A percentile compares a stretch with the other conserved stretches of the same genome.
Evolutionary conservation across 2,329 filamentous ascomycete genomes (phyloP).

Genomic region (Epichloe elymi): DNA sequence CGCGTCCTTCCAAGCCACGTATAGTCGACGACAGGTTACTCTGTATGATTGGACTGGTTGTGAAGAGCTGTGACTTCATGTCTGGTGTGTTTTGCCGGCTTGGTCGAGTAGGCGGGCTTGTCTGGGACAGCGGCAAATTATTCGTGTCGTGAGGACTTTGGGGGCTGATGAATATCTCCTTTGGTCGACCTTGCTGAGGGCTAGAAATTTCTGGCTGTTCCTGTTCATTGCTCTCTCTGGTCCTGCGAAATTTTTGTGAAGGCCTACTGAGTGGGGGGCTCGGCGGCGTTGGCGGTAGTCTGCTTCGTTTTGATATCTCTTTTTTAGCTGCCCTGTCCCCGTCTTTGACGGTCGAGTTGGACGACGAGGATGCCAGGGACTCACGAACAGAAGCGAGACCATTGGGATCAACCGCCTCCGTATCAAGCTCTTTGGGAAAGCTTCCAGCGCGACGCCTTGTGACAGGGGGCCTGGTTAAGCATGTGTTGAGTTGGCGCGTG

Average conservation of each 20-base stretch:
- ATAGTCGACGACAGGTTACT: constrained; percentile 33
- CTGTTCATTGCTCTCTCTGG: constrained; percentile 3
- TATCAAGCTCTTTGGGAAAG: constrained; percentile 36
- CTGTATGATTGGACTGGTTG: constrained; percentile 43
- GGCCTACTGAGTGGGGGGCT: constrained; percentile 53
- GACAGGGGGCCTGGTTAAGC: constrained; percentile 45
- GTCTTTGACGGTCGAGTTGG: constrained; percentile 52
- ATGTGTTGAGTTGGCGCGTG: constrained; percentile 40
- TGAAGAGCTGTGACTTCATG: constrained; percentile 41
- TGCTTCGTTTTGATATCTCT: constrained; percentile 29
- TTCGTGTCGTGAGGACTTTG: constrained; percentile 20
- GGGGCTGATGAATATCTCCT: constrained; percentile 17
- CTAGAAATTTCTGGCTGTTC: background rate
- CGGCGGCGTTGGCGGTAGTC: constrained; percentile 35
- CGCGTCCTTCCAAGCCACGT: constrained; percentile 30
- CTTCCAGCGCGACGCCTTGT: constrained; percentile 44
- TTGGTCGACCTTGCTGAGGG: background rate
- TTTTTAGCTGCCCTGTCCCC: constrained; percentile 28
- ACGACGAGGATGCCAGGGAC: constrained; percentile 59
- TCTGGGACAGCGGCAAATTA: constrained; percentile 17
- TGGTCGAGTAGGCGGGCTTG: constrained; percentile 43
- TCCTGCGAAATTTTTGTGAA: constrained; percentile 38
- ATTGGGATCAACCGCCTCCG: constrained; percentile 34
- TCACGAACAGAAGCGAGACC: constrained; percentile 55
- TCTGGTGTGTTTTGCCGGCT: constrained; percentile 56